Evolutionary conservation across 139 green algal genomes (phyloP).

Genomic region (Pleodorina starrii): DNA sequence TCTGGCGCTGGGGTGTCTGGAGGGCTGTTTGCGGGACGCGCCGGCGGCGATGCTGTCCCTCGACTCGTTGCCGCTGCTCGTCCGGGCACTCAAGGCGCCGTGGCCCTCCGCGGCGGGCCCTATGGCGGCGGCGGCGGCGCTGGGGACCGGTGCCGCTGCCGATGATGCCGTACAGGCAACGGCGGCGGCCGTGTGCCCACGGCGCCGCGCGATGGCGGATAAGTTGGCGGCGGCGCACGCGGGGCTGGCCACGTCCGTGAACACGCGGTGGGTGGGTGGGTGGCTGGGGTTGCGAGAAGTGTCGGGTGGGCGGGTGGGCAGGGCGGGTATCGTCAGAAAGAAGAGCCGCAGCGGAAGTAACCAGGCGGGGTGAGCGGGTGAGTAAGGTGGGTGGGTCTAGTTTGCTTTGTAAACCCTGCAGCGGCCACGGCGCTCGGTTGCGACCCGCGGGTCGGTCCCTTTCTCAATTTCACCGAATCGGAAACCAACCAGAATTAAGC

Average conservation of each 20-base stretch:
- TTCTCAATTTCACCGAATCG: too few relatives aligned
- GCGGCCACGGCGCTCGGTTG: too few relatives aligned
- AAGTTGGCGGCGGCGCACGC: background rate
- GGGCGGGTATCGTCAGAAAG: too few relatives aligned
- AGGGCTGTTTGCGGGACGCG: background rate
- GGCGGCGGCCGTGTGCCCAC: background rate
- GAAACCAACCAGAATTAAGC: too few relatives aligned
- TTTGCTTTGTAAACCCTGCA: too few relatives aligned
- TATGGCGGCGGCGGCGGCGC: background rate
- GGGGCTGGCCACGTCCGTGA: background rate
- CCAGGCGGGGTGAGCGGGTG: too few relatives aligned
- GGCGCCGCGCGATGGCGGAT: background rate
- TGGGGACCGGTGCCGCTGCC: background rate
- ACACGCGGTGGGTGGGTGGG: constrained; percentile 29
- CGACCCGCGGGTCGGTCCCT: too few relatives aligned
- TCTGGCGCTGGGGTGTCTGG: constrained; percentile 1
- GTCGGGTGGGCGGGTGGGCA: too few relatives aligned
- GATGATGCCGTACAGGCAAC: background rate
- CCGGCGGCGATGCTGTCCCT: constrained; percentile 1
- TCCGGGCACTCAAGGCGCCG: background rate
- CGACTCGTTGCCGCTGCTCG: constrained; percentile 24
- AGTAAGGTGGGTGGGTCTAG: too few relatives aligned
- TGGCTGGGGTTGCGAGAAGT: too few relatives aligned
- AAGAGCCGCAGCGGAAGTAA: too few relatives aligned
- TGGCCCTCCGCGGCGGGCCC: background rate